Evolutionary conservation across 768 basidiomycete genomes (phyloP), one percentile per base, ranked within the genome.

Genomic region (Clitopilus passeckerianus): DNA sequence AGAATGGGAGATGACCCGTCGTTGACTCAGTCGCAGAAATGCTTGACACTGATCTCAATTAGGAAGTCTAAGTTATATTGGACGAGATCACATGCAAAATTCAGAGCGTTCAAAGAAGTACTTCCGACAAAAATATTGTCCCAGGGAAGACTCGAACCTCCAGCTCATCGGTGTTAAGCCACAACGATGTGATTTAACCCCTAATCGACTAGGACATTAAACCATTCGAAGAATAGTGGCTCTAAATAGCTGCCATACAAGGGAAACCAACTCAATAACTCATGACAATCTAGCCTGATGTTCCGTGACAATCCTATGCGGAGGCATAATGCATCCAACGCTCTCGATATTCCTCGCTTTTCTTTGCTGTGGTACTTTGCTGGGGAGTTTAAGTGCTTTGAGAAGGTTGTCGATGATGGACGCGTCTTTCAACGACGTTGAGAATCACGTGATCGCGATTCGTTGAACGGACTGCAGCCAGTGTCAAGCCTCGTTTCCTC

Each of bases 371-470:
- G n/a, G 27, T 30, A 30, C 27, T 4, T 30, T 30, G 27, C 7
- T 30, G 27, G 7, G 27, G 27, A 3, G 27, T 30, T 30, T 30
- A 30, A 54, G 53, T 15, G 52, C 43, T 41, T 54, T 43, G 23
- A 53, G 22, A 44, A 12, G 15, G 27, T 34, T 46, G 5, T 15
- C 7, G 22, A 41, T n/a, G 6, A n/a, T 35, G 7, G 23, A 54
- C 37, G 20, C 52, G 14, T 34, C 52, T 34, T 54, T 20, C 20
- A 46, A 37, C 22, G 34, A 56, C 53, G 61, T 58, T 66, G 61
- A 59, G 34, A 5, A 55, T 60, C 72, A 74, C 71, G 69, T 74
- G 72, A 68, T 43, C 64, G 64, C 63, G 66, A 62, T 61, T 66
- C 59, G 65, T 66, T 66, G 64, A 65, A 58, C 50, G 35, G 41